A percentile compares a stretch with the other conserved stretches of the same genome.
Conservation (phyloP, 345 rosid species). For the Populus alba region DNA sequence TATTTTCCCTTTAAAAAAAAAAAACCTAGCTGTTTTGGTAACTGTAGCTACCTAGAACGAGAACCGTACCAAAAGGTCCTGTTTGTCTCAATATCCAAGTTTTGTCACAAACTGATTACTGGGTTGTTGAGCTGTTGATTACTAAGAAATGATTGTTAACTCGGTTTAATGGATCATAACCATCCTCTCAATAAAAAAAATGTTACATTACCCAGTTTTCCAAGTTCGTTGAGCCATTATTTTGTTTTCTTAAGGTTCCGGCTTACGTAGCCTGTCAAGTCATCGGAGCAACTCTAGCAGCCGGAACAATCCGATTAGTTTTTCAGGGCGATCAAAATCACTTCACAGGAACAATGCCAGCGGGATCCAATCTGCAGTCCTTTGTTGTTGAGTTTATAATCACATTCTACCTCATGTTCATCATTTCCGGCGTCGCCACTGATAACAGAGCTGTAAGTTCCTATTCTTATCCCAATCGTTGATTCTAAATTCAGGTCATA, state of each 20-base stretch:
- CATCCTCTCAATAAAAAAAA: too few species aligned
- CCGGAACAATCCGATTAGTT: conserved; percentile 68
- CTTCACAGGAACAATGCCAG: conserved; percentile 72
- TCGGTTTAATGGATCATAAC: not conserved
- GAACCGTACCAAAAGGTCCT: not conserved
- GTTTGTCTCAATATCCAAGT: not conserved
- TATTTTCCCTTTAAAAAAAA: not conserved
- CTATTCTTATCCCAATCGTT: not conserved
- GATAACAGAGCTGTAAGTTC: conserved; percentile 85
- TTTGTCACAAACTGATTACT: not conserved
- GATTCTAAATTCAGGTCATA: not conserved
- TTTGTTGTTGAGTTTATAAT: conserved; percentile 84
- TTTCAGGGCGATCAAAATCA: conserved; percentile 61
- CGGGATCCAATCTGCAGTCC: conserved; percentile 67
- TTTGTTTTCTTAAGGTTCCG: conserved; percentile 52
- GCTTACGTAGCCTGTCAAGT: conserved; percentile 66
- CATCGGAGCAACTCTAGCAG: conserved; percentile 70
- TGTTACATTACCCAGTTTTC: too few species aligned
- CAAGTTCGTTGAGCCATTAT: not conserved
- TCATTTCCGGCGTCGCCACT: conserved; percentile 84
- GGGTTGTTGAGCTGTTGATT: not conserved
- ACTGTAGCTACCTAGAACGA: not conserved
- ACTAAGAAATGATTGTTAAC: not conserved
- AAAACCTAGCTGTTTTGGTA: not conserved
- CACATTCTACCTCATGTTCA: conserved; percentile 91